Conservation (phyloP, 2,329 filamentous ascomycete species). For the Fusarium sp. region DNA sequence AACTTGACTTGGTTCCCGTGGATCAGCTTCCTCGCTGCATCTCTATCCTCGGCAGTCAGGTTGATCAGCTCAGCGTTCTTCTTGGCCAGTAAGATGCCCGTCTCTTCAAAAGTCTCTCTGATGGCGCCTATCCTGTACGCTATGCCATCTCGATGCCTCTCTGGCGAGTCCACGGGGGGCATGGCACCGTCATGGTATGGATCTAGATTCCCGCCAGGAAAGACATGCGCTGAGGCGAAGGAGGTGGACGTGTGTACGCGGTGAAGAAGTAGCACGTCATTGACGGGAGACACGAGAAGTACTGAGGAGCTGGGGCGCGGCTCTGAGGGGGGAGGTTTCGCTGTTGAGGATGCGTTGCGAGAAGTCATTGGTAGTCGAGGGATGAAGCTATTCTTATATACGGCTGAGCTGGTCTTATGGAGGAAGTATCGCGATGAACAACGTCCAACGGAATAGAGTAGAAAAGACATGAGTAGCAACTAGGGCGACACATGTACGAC, state of each 20-base stretch:
- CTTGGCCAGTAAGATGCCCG: slow-evolving; percentile 82
- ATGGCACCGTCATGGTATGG: slow-evolving; percentile 76
- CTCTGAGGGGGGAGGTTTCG: slow-evolving; percentile 47
- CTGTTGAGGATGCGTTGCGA: slow-evolving; percentile 27
- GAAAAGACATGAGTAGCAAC: slow-evolving; percentile 27
- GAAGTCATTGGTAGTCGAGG: slow-evolving; percentile 26
- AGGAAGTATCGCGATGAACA: slow-evolving; percentile 18
- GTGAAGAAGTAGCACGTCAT: slow-evolving; percentile 88
- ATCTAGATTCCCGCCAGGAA: slow-evolving; percentile 89
- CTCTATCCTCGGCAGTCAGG: slow-evolving; percentile 68
- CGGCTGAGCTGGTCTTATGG: slow-evolving; percentile 2
- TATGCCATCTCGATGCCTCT: slow-evolving; percentile 74
- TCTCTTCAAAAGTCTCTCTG: slow-evolving; percentile 94
- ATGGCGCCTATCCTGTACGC: slow-evolving; percentile 86
- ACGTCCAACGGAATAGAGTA: slow-evolving; percentile 27
- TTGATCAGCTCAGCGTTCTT: slow-evolving; percentile 67
- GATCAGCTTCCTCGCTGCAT: slow-evolving; percentile 73
- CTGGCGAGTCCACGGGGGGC: slow-evolving; percentile 57
- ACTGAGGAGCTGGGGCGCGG: slow-evolving; percentile 80
- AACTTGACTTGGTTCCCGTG: slow-evolving; percentile 76
- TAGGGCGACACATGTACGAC: neutral
- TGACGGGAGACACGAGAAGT: slow-evolving; percentile 83
- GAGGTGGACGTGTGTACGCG: slow-evolving; percentile 84
- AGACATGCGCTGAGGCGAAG: slow-evolving; percentile 93
- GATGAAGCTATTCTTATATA: slow-evolving; percentile 15